Conservation (phyloP, 768 basidiomycete species). For the Psilocybe tampanensis region DNA sequence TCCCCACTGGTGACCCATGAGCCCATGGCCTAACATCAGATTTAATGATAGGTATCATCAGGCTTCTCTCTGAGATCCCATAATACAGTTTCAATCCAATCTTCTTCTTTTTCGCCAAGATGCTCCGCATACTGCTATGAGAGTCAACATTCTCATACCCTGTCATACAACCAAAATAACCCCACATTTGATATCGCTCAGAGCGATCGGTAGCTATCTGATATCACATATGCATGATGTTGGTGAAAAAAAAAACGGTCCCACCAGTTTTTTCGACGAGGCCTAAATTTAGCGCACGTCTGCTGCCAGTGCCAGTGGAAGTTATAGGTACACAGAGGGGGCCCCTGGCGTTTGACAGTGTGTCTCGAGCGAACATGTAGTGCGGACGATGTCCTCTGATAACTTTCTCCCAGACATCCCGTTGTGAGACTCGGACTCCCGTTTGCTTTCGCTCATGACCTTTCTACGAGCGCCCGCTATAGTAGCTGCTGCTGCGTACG, state of each 20-base stretch:
- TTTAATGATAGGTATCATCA: constrained; percentile 1
- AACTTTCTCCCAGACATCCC: background rate
- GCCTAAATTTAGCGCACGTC: background rate
- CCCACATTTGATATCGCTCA: background rate
- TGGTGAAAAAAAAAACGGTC: background rate
- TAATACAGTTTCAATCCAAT: background rate
- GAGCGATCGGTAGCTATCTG: constrained; percentile 1
- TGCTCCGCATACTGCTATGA: constrained; percentile 3
- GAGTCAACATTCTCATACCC: background rate
- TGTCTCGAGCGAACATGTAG: background rate
- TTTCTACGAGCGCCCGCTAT: background rate
- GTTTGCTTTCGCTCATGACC: background rate
- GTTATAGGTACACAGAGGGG: background rate
- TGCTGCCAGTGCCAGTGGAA: too few relatives aligned
- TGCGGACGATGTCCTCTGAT: background rate
- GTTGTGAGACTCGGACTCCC: background rate
- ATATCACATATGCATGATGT: background rate
- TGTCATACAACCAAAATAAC: background rate
- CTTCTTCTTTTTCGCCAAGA: background rate
- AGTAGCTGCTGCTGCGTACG: background rate
- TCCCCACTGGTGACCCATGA: background rate
- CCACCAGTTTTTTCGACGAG: background rate
- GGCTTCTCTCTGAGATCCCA: background rate
- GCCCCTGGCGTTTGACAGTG: background rate
- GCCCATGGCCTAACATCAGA: too few relatives aligned